These are phyloP conservation scores for Boletus eberwhitei DNA, from an alignment of 768 basidiomycete species.

Conservation along the genomic window DNA sequence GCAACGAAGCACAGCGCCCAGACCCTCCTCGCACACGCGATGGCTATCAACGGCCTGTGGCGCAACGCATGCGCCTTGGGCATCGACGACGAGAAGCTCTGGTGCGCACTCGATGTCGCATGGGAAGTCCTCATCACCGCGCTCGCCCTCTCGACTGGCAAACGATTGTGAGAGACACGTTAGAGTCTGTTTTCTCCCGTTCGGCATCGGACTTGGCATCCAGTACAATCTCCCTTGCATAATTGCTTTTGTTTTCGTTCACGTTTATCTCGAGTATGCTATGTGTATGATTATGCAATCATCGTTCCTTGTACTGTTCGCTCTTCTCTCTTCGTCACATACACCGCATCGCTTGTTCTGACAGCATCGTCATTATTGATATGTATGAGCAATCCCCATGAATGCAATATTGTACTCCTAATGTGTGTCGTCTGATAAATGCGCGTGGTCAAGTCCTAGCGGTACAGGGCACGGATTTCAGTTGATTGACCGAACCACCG, in stretches of 20 bases:
- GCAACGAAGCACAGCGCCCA: constrained; percentile 14
- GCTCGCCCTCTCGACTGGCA: constrained; percentile 32
- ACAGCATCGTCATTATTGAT: constrained; percentile 21
- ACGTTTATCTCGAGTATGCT: no score
- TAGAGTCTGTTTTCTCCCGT: neutral
- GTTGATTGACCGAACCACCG: neutral
- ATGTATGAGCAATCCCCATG: constrained; percentile 19
- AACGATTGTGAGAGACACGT: constrained; percentile 9
- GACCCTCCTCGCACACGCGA: constrained; percentile 35
- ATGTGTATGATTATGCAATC: no score
- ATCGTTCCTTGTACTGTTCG: no score
- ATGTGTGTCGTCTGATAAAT: neutral
- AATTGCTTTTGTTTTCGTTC: neutral
- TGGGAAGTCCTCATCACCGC: constrained; percentile 48
- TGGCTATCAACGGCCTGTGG: constrained; percentile 46
- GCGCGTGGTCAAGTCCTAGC: neutral
- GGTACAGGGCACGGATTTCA: neutral
- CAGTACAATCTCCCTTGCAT: constrained; percentile 4
- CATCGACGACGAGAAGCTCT: constrained; percentile 45
- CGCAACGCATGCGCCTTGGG: constrained; percentile 48
- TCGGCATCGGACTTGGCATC: constrained; percentile 11
- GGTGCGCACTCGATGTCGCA: constrained; percentile 46
- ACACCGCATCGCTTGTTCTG: neutral
- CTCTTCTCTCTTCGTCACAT: neutral
- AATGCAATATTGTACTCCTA: constrained; percentile 5